These are phyloP conservation scores for Wallacemonas rigidus DNA, from an alignment of 208 protist species.

Conservation along the genomic window DNA sequence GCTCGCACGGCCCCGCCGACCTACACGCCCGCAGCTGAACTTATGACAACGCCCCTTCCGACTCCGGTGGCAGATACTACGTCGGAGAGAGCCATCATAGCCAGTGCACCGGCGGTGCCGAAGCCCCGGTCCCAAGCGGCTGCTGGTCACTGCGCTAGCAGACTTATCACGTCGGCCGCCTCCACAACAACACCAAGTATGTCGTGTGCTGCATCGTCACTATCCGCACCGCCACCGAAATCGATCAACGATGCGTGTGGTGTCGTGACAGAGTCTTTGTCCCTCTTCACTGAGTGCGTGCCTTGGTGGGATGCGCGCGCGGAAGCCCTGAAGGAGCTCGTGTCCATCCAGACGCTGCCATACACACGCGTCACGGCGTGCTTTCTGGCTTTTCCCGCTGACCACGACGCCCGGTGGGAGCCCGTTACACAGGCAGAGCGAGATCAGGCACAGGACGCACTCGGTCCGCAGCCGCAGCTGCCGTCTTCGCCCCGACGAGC, in stretches of 20 bases:
- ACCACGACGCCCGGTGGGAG: conserved; percentile 8
- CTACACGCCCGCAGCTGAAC: no score
- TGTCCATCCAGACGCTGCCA: neutral
- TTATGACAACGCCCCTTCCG: no score
- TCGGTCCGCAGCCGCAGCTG: neutral
- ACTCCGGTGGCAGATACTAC: no score
- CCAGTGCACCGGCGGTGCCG: neutral
- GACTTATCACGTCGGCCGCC: no score
- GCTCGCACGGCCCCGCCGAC: no score
- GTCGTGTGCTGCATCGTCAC: no score
- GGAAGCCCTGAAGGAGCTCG: neutral
- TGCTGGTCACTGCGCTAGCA: no score
- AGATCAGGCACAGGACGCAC: neutral
- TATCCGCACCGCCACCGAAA: no score
- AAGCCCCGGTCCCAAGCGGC: neutral
- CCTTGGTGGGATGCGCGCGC: neutral
- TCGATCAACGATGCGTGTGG: no score
- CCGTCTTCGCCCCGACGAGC: neutral
- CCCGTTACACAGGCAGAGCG: neutral
- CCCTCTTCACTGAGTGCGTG: neutral
- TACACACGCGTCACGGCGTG: neutral
- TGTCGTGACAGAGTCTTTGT: neutral
- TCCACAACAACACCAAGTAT: no score
- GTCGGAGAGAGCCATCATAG: no score
- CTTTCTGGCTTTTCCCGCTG: conserved; percentile 11